These are phyloP conservation scores for Physocladia obscura DNA, from an alignment of 192 early-diverging fungal species.

Conservation along the genomic window DNA sequence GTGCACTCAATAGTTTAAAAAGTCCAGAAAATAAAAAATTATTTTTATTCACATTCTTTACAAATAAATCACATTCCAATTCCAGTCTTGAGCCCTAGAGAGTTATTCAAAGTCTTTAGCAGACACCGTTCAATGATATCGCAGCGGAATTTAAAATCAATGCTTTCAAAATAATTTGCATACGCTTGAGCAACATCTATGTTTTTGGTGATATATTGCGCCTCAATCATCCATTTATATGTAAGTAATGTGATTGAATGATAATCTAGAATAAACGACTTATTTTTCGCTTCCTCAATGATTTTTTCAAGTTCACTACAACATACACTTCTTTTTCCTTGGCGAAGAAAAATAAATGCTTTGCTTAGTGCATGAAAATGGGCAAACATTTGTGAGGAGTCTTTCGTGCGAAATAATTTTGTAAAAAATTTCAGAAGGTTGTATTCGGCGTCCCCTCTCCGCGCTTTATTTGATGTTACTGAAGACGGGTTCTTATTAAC, in stretches of 20 bases:
- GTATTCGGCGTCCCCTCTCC: not conserved
- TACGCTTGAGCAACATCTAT: not conserved
- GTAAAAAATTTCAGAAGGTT: not conserved
- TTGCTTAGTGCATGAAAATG: not conserved
- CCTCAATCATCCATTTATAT: slow-evolving; percentile 11
- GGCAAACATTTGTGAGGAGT: not conserved
- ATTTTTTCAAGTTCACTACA: slow-evolving; percentile 6
- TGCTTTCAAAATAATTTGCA: slow-evolving; percentile 24
- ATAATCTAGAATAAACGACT: not conserved
- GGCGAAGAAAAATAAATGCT: not conserved
- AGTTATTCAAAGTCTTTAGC: not conserved
- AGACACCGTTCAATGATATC: slow-evolving; percentile 17
- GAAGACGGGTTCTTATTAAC: not conserved
- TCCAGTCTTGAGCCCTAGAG: not conserved
- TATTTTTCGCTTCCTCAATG: not conserved
- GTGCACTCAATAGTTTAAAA: too few species aligned
- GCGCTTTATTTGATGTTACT: not conserved
- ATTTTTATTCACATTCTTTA: not conserved
- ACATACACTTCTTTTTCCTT: not conserved
- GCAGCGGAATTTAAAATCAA: slow-evolving; percentile 20
- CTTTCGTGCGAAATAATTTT: not conserved
- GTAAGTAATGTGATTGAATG: slow-evolving; percentile 5
- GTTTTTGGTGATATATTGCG: not conserved
- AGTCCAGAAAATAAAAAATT: too few species aligned
- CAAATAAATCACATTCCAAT: too few species aligned